Conservation (phyloP, 2,329 filamentous ascomycete genomes). For the Zymoseptoria tritici region DNA sequence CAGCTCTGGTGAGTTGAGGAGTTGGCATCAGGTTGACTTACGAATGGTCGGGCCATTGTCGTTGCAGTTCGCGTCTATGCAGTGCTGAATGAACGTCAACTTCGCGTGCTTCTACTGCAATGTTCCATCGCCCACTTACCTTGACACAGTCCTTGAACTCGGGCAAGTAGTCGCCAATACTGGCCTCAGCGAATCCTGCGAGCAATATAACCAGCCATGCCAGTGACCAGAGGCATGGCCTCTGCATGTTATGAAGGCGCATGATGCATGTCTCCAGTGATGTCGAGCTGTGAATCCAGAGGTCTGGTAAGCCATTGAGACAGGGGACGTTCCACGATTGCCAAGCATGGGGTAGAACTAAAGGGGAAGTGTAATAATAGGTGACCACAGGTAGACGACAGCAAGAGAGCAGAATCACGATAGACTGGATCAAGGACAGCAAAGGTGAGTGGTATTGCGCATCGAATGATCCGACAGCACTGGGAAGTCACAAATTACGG, state of each 20-base stretch:
- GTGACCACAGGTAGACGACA: no score
- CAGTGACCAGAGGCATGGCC: conserved; percentile 17
- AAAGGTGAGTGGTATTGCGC: background rate
- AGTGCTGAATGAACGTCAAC: conserved; percentile 51
- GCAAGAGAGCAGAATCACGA: background rate
- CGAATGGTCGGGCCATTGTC: conserved; percentile 60
- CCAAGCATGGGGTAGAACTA: background rate
- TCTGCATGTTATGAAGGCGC: conserved; percentile 13
- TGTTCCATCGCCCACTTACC: conserved; percentile 44
- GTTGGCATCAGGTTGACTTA: conserved; percentile 40
- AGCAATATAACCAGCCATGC: conserved; percentile 10
- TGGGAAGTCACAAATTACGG: background rate
- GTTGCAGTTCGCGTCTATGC: conserved; percentile 71
- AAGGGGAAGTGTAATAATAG: no score
- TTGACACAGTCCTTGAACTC: conserved; percentile 83
- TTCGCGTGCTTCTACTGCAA: conserved; percentile 1
- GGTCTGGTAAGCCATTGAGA: background rate
- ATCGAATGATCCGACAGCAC: background rate
- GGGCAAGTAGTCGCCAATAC: conserved; percentile 73
- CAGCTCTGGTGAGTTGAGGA: background rate
- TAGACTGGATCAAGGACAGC: background rate
- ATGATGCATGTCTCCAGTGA: conserved; percentile 19
- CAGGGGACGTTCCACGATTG: background rate
- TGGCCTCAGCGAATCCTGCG: conserved; percentile 45
- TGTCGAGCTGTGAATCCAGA: background rate